Conservation (phyloP, 2,329 filamentous ascomycete genomes). For the Fusarium equiseti region DNA sequence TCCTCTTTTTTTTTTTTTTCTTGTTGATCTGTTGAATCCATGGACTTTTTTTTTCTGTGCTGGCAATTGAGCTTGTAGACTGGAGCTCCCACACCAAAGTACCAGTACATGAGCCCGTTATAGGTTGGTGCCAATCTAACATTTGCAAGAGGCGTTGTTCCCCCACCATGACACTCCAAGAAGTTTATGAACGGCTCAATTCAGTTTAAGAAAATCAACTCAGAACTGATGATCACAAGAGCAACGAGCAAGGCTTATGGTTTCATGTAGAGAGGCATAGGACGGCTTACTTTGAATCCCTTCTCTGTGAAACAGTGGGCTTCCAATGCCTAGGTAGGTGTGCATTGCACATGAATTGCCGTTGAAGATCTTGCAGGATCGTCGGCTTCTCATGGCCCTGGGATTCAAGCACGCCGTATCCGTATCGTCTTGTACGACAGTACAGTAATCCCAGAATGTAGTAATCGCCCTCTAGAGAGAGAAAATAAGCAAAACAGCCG, state of each 20-base stretch:
- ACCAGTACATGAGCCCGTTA: slow-evolving; percentile 33
- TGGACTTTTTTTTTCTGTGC: slow-evolving; percentile 26
- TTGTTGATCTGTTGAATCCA: slow-evolving; percentile 50
- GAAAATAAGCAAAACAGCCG: slow-evolving; percentile 10
- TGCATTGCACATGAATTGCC: slow-evolving; percentile 21
- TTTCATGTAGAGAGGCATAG: slow-evolving; percentile 26
- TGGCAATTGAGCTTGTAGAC: slow-evolving; percentile 41
- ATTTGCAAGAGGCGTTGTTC: slow-evolving; percentile 29
- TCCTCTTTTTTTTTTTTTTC: slow-evolving; percentile 45
- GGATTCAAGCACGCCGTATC: neutral
- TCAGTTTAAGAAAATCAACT: slow-evolving; percentile 6
- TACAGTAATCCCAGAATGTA: slow-evolving; percentile 25
- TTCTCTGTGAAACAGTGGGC: slow-evolving; percentile 23
- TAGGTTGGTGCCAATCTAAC: slow-evolving; percentile 14
- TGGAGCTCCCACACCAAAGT: slow-evolving; percentile 31
- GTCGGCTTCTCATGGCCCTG: slow-evolving; percentile 19
- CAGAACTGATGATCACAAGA: neutral
- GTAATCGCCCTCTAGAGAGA: slow-evolving; percentile 38
- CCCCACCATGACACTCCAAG: slow-evolving; percentile 34
- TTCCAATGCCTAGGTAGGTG: slow-evolving; percentile 11
- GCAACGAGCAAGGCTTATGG: slow-evolving; percentile 14
- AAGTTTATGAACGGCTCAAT: slow-evolving; percentile 30
- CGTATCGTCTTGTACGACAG: neutral
- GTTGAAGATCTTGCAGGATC: slow-evolving; percentile 40
- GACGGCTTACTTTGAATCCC: neutral